Evolutionary conservation across 352 stramenopile genomes (phyloP).

Genomic region (Phytophthora ramorum): DNA sequence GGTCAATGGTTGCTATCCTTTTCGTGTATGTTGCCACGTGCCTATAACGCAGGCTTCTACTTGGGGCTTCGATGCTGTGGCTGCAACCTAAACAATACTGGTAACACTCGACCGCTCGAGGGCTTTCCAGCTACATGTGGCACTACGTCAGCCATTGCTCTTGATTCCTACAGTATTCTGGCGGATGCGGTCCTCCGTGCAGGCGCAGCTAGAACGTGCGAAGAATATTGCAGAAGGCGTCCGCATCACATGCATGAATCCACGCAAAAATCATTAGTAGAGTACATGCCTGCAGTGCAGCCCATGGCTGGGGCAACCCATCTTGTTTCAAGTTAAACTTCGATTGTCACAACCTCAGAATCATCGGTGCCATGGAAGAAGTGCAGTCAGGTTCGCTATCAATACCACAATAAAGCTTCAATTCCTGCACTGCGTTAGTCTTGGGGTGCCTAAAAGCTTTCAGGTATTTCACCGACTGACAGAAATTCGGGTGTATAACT

Average conservation of each 20-base stretch:
- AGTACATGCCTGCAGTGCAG: conserved; percentile 29
- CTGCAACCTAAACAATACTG: no score
- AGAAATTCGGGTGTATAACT: conserved; percentile 44
- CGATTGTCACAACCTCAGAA: conserved; percentile 33
- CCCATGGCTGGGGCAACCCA: conserved; percentile 34
- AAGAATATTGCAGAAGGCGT: no score
- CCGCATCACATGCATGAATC: conserved; percentile 32
- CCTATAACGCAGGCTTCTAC: conserved; percentile 27
- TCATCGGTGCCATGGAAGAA: conserved; percentile 17
- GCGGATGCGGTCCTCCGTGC: no score
- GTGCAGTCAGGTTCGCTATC: conserved; percentile 23
- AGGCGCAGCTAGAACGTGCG: no score
- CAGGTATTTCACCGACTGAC: conserved; percentile 39
- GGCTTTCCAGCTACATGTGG: no score
- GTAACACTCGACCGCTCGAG: no score
- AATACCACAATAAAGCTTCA: conserved; percentile 29
- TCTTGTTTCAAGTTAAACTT: conserved; percentile 44
- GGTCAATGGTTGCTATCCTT: conserved; percentile 28
- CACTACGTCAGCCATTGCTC: no score
- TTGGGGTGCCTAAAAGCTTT: conserved; percentile 45
- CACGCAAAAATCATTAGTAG: conserved; percentile 12
- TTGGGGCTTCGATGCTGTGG: conserved; percentile 23
- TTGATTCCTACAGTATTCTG: no score
- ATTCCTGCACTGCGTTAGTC: conserved; percentile 36
- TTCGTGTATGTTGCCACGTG: conserved; percentile 12